Evolutionary conservation across 306 rosid genomes (phyloP).

Genomic region (Acacia crassicarpa): DNA sequence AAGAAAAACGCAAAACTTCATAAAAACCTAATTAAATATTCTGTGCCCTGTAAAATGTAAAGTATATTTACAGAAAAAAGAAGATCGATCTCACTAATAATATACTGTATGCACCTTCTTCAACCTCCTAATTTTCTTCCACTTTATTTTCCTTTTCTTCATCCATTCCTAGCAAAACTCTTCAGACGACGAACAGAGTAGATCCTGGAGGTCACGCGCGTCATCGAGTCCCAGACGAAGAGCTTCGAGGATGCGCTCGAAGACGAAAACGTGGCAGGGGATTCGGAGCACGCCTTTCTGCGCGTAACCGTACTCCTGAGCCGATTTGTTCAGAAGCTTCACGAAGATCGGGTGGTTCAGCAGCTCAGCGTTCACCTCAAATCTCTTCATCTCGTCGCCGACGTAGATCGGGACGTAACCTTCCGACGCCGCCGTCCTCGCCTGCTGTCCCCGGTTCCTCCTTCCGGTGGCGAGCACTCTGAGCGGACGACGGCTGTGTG

Average conservation of each 20-base stretch:
- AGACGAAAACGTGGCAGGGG: slow-evolving; percentile 76
- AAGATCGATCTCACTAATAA: slow-evolving; percentile 37
- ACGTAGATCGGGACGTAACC: slow-evolving; percentile 93
- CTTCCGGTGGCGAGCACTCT: slow-evolving; percentile 26
- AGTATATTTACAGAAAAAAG: slow-evolving; percentile 54
- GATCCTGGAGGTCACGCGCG: slow-evolving; percentile 52
- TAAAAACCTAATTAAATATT: slow-evolving; percentile 15
- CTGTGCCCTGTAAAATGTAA: slow-evolving; percentile 24
- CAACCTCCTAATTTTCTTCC: background rate
- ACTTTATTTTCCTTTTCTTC: background rate
- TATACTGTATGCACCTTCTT: slow-evolving; percentile 22
- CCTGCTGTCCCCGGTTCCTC: slow-evolving; percentile 24
- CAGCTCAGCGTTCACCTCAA: slow-evolving; percentile 74
- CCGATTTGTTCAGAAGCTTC: slow-evolving; percentile 77
- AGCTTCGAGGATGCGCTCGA: slow-evolving; percentile 84
- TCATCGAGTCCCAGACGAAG: slow-evolving; percentile 56
- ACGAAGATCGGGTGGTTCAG: slow-evolving; percentile 84
- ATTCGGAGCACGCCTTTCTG: slow-evolving; percentile 84
- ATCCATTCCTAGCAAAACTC: slow-evolving; percentile 25
- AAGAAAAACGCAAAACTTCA: background rate
- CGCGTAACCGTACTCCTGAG: slow-evolving; percentile 90
- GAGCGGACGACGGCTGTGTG: slow-evolving; percentile 25
- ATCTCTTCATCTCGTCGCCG: slow-evolving; percentile 90
- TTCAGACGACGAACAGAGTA: slow-evolving; percentile 49
- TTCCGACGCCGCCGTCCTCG: slow-evolving; percentile 45